Evolutionary conservation across 2,329 filamentous ascomycete genomes (phyloP).

Genomic region (Beauveria pseudobassiana): DNA sequence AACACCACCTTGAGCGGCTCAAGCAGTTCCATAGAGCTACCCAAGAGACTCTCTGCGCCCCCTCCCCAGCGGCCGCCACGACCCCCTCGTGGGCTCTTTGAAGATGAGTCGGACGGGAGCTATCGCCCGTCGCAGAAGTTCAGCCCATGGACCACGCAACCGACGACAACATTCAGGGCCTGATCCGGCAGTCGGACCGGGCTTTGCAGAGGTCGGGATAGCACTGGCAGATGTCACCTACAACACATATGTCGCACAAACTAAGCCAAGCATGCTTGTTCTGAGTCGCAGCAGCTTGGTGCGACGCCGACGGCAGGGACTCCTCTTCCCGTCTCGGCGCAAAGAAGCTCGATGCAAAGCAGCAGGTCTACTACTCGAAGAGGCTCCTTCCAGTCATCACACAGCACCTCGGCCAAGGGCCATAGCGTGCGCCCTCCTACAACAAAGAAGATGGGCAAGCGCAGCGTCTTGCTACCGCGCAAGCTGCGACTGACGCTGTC

Average conservation of each 20-base stretch:
- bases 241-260: conserved; percentile 14
- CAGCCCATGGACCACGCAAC: not conserved
- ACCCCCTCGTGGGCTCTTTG: conserved; percentile 6
- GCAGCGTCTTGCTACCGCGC: conserved; percentile 3
- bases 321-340: not conserved
- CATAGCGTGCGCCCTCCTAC: not conserved
- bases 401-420: not conserved
- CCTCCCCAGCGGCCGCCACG: conserved; percentile 9
- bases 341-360: not conserved
- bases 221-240: conserved; percentile 30
- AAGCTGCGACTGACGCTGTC: conserved; percentile 42
- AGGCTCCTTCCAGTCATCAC: not conserved
- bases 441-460: conserved; percentile 10
- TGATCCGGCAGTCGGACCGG: conserved; percentile 43
- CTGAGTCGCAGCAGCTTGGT: not conserved
- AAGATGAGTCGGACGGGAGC: conserved; percentile 1
- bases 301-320: not conserved
- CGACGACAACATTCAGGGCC: conserved; percentile 31
- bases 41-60: not conserved
- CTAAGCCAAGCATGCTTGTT: not conserved
- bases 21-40: not conserved
- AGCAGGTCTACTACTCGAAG: not conserved
- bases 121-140: not conserved
- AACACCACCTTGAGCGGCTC: not conserved
- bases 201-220: conserved; percentile 37